Base-by-base conservation (phyloP, 2,329 filamentous ascomycete species). In the Venturia aucupariae region DNA sequence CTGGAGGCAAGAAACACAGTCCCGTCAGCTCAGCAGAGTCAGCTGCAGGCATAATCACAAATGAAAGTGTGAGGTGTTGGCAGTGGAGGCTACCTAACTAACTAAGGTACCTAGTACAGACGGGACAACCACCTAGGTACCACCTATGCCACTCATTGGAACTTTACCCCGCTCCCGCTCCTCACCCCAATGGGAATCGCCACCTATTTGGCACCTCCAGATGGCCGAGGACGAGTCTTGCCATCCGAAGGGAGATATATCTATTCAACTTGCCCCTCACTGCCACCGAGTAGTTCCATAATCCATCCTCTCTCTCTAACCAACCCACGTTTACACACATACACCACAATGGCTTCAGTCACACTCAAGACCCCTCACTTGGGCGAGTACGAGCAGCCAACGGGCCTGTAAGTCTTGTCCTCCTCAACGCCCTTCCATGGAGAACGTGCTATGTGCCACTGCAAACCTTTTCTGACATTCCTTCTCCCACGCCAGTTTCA, bases 341-440 rank as follows among this genome's bases (percentile, higher is more conserved):
- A 2, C 0, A 57, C 15, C 41, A 38, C 38, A 51, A 79, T 77
- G 73, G 72, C 86, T 70, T 81, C 81, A 64, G 77, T 82, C 68
- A 81, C 87, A 75, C 82, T 91, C 71, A 84, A 86, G 78, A 90
- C 88, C 70, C 88, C 89, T 65, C 67, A 84, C 69, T 84, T 85
- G 70, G 87, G 80, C 75, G 80, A 82, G 73, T 81, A 81, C 70
- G 76, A 79, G 63, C 80, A 82, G 76, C 80, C 80, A 65, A 82
- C 78, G 63, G 80, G 80, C 70, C 77, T 82, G 79, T 81, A 76
- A 77, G 79, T 80, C n/a, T n/a, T n/a, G n/a, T n/a, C n/a, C 22
- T 38, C 44, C 41, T 6, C 35, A 22, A 35, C 35, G 30, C 35
- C 24, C 8, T 59, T 17, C 10, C 22, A 22, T 11, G 3, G 8